Conservation (phyloP, 768 basidiomycete species). For the Termitomyces sp. region DNA sequence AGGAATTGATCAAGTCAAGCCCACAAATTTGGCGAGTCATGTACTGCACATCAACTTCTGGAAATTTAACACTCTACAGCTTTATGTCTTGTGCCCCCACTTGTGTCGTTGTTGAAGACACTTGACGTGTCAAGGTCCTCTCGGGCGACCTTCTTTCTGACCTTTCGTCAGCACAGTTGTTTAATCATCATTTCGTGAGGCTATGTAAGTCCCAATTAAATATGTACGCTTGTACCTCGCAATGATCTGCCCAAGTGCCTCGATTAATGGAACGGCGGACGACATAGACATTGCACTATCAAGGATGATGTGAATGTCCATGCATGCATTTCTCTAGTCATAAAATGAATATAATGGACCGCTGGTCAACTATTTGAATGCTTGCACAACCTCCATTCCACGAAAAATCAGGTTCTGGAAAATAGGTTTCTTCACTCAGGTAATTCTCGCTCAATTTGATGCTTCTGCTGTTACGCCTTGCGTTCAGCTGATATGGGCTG, state of each 20-base stretch:
- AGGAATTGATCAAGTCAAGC: no score
- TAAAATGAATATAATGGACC: no score
- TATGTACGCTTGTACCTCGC: neutral
- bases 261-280: neutral
- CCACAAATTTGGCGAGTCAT: neutral
- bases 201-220: no score
- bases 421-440: no score
- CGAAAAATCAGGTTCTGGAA: no score
- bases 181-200: neutral
- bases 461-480: neutral
- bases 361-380: neutral
- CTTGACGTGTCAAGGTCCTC: no score
- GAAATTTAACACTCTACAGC: neutral
- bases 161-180: neutral
- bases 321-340: neutral
- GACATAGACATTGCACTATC: neutral
- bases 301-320: neutral
- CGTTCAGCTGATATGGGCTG: constrained; percentile 24
- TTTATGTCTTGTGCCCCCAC: neutral
- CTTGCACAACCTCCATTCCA: neutral
- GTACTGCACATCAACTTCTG: neutral
- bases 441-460: neutral
- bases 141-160: neutral
- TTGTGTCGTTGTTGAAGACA: neutral
- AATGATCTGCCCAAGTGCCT: neutral